Conservation (phyloP, 441 rosid genomes). For the Erodium texanum region DNA sequence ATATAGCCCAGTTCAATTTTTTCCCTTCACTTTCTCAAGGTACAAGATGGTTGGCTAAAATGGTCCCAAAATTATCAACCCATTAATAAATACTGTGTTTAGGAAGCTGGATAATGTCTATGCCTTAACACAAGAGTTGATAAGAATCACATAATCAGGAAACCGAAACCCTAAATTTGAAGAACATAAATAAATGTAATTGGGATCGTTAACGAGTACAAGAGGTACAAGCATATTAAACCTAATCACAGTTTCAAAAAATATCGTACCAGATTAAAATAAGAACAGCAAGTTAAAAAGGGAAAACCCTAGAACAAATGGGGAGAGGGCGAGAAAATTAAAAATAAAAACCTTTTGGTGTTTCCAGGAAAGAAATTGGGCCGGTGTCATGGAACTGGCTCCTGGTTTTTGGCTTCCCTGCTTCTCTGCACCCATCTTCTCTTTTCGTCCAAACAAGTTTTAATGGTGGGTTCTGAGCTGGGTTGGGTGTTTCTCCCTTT, state of each 20-base stretch:
- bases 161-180: background rate
- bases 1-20: no score
- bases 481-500: no score
- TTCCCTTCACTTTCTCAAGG: no score
- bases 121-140: background rate
- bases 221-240: background rate
- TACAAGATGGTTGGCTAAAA: background rate
- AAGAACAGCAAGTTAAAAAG: background rate
- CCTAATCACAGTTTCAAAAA: background rate
- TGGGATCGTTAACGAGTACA: background rate
- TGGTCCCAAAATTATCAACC: background rate
- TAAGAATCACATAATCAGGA: background rate
- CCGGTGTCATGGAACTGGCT: constrained; percentile 26
- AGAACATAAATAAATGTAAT: background rate
- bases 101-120: background rate
- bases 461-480: background rate
- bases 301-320: no score
- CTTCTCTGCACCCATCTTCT: constrained; percentile 40
- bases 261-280: background rate
- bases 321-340: background rate
- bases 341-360: constrained; percentile 42
- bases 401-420: constrained; percentile 19
- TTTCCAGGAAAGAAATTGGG: constrained; percentile 58
- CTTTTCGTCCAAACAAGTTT: constrained; percentile 5
- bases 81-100: background rate